These are phyloP conservation scores for Draba incana DNA, from an alignment of 345 rosid genomes.

Conservation along the genomic window DNA sequence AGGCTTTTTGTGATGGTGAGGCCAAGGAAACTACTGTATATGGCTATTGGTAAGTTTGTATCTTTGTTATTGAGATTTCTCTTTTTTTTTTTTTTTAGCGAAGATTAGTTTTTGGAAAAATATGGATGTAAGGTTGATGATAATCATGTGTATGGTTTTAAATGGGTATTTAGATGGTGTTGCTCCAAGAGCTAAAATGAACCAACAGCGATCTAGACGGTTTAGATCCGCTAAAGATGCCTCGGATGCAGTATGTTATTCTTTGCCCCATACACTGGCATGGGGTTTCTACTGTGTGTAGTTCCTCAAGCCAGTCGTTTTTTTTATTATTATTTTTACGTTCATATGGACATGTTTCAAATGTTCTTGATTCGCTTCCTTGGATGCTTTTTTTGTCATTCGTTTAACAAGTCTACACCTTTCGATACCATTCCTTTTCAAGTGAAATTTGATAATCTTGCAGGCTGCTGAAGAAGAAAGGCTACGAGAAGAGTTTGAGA, in stretches of 20 bases:
- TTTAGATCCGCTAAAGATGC: conserved; percentile 99
- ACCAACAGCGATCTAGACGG: conserved; percentile 95
- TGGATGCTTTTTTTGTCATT: background rate
- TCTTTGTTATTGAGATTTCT: background rate
- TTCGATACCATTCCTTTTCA: background rate
- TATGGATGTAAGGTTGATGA: conserved; percentile 21
- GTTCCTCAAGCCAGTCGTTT: conserved; percentile 32
- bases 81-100: background rate
- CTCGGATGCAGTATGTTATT: conserved; percentile 71
- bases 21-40: conserved; percentile 81
- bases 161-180: conserved; percentile 75
- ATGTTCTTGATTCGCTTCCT: conserved; percentile 7
- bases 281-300: conserved; percentile 40
- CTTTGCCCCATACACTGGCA: conserved; percentile 33
- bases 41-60: conserved; percentile 83
- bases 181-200: conserved; percentile 99
- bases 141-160: conserved; percentile 29
- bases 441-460: conserved; percentile 10
- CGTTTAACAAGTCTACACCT: background rate
- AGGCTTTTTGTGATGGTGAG: conserved; percentile 96
- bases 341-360: background rate
- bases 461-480: conserved; percentile 88
- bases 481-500: conserved; percentile 78
- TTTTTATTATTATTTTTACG: background rate
- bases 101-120: background rate